Percentiles rank a stretch among this genome's conserved stretches.
phyloP scores from a whole-genome alignment of 225 moss, liverwort and hornwort species.

The Pleurozium schreberi region DNA sequence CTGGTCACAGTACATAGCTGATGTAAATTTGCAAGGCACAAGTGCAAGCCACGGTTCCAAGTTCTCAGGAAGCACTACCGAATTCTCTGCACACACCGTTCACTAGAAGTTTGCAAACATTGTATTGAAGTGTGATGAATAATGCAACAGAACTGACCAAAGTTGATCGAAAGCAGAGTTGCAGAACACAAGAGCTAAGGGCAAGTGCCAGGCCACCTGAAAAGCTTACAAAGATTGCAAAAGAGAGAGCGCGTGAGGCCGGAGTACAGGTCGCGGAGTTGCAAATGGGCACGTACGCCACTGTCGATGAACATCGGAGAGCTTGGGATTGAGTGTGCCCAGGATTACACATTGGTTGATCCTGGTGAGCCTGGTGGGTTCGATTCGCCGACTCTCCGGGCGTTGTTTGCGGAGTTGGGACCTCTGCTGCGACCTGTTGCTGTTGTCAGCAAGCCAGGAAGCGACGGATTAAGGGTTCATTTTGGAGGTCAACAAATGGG shows the following conservation, averaged over 20 bases:
- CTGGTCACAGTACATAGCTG: not conserved
- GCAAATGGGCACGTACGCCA: not conserved
- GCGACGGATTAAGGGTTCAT: slow-evolving; percentile 1
- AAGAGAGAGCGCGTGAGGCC: not conserved
- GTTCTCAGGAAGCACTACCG: not conserved
- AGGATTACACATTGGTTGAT: not conserved
- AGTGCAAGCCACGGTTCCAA: not conserved
- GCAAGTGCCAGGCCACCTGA: not conserved
- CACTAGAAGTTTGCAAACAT: not conserved
- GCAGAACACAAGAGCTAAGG: not conserved
- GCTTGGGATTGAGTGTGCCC: slow-evolving; percentile 5
- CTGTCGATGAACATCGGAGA: not conserved
- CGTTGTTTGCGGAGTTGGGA: not conserved
- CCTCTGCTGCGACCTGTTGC: not conserved
- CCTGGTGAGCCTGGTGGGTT: not conserved
- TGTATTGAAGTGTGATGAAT: not conserved
- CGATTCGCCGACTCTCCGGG: slow-evolving; percentile 8
- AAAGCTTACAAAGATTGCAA: not conserved
- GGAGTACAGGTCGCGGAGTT: not conserved
- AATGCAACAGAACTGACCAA: not conserved
- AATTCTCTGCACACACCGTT: not conserved
- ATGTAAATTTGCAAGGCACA: not conserved
- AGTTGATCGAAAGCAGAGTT: not conserved
- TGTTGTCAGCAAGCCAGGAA: not conserved
- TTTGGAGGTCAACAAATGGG: not conserved